Conservation (phyloP, 495 filamentous ascomycete species). For the Penicillium silybi region DNA sequence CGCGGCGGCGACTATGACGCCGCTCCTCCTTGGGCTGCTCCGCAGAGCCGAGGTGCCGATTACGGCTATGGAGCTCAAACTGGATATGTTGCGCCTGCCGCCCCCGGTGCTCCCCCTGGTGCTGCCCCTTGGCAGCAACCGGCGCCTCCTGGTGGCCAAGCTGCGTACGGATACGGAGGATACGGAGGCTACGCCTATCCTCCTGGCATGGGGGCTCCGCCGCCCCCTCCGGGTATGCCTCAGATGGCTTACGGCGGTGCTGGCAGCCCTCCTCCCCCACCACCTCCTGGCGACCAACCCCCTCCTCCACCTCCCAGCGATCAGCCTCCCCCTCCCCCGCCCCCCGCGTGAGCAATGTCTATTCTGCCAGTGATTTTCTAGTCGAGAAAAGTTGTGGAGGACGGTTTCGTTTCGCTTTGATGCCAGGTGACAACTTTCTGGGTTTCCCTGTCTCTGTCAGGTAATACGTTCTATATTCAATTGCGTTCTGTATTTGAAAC, state of each 20-base stretch:
- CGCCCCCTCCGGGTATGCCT: slow-evolving; percentile 67
- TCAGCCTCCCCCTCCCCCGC: slow-evolving; percentile 69
- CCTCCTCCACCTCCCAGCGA: slow-evolving; percentile 67
- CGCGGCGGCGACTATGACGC: slow-evolving; percentile 34
- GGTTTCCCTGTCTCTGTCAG: background rate
- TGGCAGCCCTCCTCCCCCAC: slow-evolving; percentile 59
- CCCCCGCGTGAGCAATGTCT: slow-evolving; percentile 34
- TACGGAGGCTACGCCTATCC: slow-evolving; percentile 53
- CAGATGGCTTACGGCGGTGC: slow-evolving; percentile 59
- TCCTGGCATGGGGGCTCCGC: slow-evolving; percentile 57
- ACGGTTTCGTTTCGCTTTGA: background rate
- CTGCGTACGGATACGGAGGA: slow-evolving; percentile 48
- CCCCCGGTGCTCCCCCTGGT: slow-evolving; percentile 28
- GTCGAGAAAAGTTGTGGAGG: background rate
- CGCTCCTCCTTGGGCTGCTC: slow-evolving; percentile 50
- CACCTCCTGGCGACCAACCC: slow-evolving; percentile 56
- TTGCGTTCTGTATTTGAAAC: background rate
- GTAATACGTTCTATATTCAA: background rate
- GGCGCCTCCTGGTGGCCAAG: slow-evolving; percentile 46
- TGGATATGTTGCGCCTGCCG: slow-evolving; percentile 27
- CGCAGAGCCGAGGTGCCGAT: slow-evolving; percentile 43
- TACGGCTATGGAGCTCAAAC: slow-evolving; percentile 46
- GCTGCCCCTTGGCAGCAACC: slow-evolving; percentile 64
- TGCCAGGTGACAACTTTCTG: background rate
- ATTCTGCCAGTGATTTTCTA: background rate